A percentile compares a stretch with the other conserved stretches of the same genome.
Conservation (phyloP, 2,329 filamentous ascomycete species). For the Nigrospora sphaerica region DNA sequence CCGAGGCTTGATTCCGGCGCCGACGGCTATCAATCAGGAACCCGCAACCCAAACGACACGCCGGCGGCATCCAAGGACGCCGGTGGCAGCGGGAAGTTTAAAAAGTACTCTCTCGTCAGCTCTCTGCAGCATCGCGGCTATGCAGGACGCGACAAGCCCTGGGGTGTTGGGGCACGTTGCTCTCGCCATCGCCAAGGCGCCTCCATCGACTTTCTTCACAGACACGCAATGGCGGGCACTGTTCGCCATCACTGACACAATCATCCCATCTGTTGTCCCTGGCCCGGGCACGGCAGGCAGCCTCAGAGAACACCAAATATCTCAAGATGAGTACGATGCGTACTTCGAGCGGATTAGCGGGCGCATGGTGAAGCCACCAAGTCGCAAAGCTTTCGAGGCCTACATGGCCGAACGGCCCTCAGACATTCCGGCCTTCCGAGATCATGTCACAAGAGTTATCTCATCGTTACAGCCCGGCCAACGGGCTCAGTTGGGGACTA, state of each 20-base stretch:
- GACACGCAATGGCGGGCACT: conserved; percentile 24
- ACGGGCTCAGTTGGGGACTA: not conserved
- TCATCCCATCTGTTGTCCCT: conserved; percentile 36
- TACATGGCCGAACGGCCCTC: conserved; percentile 33
- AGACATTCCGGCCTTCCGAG: conserved; percentile 33
- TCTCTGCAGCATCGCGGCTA: no score
- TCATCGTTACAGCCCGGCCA: not conserved
- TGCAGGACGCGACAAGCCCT: no score
- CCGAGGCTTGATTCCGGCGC: no score
- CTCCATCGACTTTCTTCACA: conserved; percentile 12
- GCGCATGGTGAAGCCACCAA: conserved; percentile 9
- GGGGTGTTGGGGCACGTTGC: not conserved
- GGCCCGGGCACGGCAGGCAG: conserved; percentile 9
- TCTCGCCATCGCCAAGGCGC: conserved; percentile 1
- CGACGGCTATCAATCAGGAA: no score
- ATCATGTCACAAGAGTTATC: conserved; percentile 23
- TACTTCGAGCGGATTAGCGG: conserved; percentile 16
- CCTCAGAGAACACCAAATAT: conserved; percentile 14
- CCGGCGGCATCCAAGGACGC: no score
- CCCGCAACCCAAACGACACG: no score
- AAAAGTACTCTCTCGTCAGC: no score
- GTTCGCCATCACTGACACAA: conserved; percentile 25
- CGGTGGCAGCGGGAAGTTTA: no score
- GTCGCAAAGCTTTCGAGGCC: conserved; percentile 22
- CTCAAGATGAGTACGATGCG: conserved; percentile 27